phyloP scores from a whole-genome alignment of 1,139 yeast species.

The Meyerozyma elateridarum region DNA sequence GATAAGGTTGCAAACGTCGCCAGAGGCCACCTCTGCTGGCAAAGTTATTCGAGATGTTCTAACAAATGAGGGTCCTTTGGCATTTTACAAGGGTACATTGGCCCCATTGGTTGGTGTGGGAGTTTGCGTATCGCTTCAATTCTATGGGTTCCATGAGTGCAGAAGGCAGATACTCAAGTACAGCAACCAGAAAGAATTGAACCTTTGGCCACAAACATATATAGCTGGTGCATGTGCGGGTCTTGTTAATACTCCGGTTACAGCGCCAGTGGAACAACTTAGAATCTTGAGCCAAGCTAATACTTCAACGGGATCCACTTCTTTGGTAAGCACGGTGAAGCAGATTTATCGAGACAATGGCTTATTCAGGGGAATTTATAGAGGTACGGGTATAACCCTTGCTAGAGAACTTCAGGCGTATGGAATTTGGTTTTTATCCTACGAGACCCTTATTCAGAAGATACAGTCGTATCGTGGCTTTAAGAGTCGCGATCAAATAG shows the following conservation, averaged over 20 bases:
- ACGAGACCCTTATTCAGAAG: slow-evolving; percentile 54
- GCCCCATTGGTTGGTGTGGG: slow-evolving; percentile 58
- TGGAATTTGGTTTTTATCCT: slow-evolving; percentile 77
- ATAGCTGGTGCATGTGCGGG: slow-evolving; percentile 77
- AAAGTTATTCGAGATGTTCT: slow-evolving; percentile 52
- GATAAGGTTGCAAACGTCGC: slow-evolving; percentile 55
- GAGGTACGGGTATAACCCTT: slow-evolving; percentile 60
- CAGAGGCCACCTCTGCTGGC: slow-evolving; percentile 33
- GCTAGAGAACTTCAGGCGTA: slow-evolving; percentile 73
- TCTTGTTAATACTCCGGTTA: slow-evolving; percentile 64
- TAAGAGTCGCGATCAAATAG: slow-evolving; percentile 43
- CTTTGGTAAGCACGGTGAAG: slow-evolving; percentile 33
- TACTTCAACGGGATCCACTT: slow-evolving; percentile 46
- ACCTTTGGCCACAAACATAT: slow-evolving; percentile 59
- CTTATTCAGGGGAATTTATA: slow-evolving; percentile 43
- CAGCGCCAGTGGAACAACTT: slow-evolving; percentile 73
- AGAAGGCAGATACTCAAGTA: slow-evolving; percentile 50
- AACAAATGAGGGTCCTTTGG: slow-evolving; percentile 49
- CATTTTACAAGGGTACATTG: slow-evolving; percentile 35
- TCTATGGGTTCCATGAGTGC: slow-evolving; percentile 75
- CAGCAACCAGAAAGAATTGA: slow-evolving; percentile 30
- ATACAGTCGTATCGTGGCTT: slow-evolving; percentile 27
- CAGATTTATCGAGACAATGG: slow-evolving; percentile 49
- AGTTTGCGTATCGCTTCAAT: slow-evolving; percentile 69
- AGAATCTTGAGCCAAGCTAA: slow-evolving; percentile 68